phyloP scores from a whole-genome alignment of 148 eudicot genomes.

The Rhododendron vialii region DNA sequence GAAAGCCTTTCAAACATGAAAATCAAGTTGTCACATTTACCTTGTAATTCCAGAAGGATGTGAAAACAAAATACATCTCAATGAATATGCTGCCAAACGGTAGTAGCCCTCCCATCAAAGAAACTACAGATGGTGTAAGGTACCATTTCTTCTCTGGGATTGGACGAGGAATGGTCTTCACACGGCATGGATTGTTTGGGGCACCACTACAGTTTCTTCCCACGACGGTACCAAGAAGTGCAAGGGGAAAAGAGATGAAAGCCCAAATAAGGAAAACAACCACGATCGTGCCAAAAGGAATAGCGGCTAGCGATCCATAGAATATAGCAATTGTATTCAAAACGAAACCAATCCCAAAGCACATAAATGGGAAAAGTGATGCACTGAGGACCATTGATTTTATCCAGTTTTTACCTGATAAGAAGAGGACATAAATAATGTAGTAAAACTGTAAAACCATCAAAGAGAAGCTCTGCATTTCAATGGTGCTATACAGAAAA shows the following conservation, averaged over 20 bases:
- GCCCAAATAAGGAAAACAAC: constrained; percentile 85
- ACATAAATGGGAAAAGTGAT: constrained; percentile 74
- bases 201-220: constrained; percentile 87
- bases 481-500: background rate
- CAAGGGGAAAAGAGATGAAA: constrained; percentile 81
- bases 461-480: background rate
- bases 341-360: constrained; percentile 78
- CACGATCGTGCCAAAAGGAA: constrained; percentile 81
- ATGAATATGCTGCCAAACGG: constrained; percentile 88
- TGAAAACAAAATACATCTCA: constrained; percentile 77
- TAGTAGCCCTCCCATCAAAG: constrained; percentile 76
- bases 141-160: constrained; percentile 95
- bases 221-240: constrained; percentile 79
- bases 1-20: background rate
- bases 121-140: constrained; percentile 71
- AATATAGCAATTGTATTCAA: constrained; percentile 80
- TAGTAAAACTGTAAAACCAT: background rate
- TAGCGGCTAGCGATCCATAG: constrained; percentile 82
- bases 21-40: constrained; percentile 23
- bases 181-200: constrained; percentile 83
- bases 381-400: constrained; percentile 78
- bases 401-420: constrained; percentile 81
- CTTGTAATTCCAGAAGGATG: constrained; percentile 94
- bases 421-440: background rate
- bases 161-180: constrained; percentile 86